phyloP scores from a whole-genome alignment of 2,329 filamentous ascomycete species.

The Paraphoma chrysanthemicola region DNA sequence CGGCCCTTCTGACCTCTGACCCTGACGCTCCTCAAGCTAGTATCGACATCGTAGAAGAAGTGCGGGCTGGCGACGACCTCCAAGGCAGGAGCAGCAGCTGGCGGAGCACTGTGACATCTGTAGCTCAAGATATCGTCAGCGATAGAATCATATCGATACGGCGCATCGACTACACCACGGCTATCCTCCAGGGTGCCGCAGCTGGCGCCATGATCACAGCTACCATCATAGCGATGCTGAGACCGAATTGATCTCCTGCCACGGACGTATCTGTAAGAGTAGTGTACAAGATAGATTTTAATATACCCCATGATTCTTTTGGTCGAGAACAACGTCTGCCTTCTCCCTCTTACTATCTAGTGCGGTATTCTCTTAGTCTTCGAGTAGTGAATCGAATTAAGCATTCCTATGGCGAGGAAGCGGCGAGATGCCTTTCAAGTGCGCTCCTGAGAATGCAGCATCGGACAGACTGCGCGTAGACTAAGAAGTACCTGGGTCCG shows the following conservation, averaged over 20 bases:
- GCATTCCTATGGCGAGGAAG: no score
- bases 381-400: no score
- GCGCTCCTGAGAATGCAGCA: no score
- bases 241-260: constrained; percentile 17
- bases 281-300: not conserved
- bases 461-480: no score
- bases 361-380: no score
- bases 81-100: constrained; percentile 19
- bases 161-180: constrained; percentile 55
- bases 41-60: constrained; percentile 22
- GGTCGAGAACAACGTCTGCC: no score
- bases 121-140: constrained; percentile 50
- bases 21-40: constrained; percentile 16
- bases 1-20: constrained; percentile 10
- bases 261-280: not conserved
- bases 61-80: constrained; percentile 11
- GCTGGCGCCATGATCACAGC: constrained; percentile 48
- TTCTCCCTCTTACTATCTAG: no score
- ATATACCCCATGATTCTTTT: not conserved
- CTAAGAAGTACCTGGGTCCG: no score
- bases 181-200: constrained; percentile 53
- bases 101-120: constrained; percentile 27
- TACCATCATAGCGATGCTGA: constrained; percentile 32
- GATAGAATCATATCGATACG: constrained; percentile 54
- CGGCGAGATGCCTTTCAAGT: no score